Evolutionary conservation across 1,284 basidiomycete genomes (phyloP).

Genomic region (Ceratobasidium papillatum): DNA sequence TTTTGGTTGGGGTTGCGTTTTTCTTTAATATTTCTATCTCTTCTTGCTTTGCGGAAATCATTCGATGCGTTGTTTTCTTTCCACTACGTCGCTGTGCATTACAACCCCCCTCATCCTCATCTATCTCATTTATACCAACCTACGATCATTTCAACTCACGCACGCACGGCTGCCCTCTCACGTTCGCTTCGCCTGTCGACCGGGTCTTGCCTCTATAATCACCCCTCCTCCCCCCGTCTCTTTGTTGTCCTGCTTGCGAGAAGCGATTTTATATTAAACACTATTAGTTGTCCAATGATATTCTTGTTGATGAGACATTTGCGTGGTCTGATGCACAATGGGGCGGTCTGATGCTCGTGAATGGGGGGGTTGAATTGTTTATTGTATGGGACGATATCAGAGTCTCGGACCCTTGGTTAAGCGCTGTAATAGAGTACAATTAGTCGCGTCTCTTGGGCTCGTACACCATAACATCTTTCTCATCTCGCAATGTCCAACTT

Average conservation of each 20-base stretch:
- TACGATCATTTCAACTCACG: slow-evolving; percentile 35
- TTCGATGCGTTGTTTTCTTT: background rate
- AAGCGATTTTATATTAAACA: slow-evolving; percentile 12
- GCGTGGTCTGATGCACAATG: background rate
- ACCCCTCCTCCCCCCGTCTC: background rate
- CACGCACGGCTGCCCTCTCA: background rate
- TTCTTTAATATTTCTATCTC: slow-evolving; percentile 7
- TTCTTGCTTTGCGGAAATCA: slow-evolving; percentile 23
- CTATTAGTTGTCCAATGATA: slow-evolving; percentile 11
- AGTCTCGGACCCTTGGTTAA: background rate
- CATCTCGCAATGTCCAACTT: slow-evolving; percentile 25
- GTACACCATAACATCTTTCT: background rate
- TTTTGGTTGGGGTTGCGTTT: background rate
- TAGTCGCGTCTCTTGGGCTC: slow-evolving; percentile 1
- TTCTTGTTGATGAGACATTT: background rate
- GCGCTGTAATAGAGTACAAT: background rate
- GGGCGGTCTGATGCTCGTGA: background rate
- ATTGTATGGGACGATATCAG: background rate
- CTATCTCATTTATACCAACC: slow-evolving; percentile 35
- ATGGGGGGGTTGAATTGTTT: background rate
- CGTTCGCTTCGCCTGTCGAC: slow-evolving; percentile 37
- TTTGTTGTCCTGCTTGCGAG: background rate
- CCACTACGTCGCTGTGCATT: slow-evolving; percentile 28
- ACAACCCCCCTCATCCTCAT: slow-evolving; percentile 6
- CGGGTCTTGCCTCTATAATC: slow-evolving; percentile 12